Conservation (phyloP, 192 early-diverging fungal species). For the Diversispora epigaea region DNA sequence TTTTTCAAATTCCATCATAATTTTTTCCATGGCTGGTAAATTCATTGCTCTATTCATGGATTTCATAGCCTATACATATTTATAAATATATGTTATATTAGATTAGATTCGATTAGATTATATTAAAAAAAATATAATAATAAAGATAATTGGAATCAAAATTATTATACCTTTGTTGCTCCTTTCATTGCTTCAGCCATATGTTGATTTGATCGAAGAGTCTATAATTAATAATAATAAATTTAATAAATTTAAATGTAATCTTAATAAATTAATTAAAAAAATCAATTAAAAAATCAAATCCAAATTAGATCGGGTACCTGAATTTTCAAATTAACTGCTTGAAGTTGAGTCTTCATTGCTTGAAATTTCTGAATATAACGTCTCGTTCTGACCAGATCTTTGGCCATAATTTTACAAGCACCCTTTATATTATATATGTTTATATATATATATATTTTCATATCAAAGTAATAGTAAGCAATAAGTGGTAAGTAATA, state of each 20-base stretch:
- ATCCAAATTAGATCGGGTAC: constrained; percentile 43
- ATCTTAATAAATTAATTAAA: constrained; percentile 7
- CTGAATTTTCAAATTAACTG: constrained; percentile 83
- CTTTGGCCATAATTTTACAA: constrained; percentile 97
- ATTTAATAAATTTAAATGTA: neutral
- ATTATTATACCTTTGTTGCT: constrained; percentile 71
- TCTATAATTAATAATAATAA: constrained; percentile 50
- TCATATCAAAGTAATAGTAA: too few species aligned
- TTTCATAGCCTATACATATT: constrained; percentile 73
- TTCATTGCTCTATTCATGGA: constrained; percentile 96
- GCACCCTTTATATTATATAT: constrained; percentile 51
- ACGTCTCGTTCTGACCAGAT: constrained; percentile 90
- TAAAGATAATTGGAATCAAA: neutral
- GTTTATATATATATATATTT: too few species aligned
- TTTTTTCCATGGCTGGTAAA: constrained; percentile 88
- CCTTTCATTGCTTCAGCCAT: constrained; percentile 96
- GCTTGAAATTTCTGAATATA: constrained; percentile 96
- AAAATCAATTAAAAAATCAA: neutral
- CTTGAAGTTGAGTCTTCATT: constrained; percentile 94
- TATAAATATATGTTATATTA: neutral
- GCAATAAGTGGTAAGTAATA: too few species aligned
- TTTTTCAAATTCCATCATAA: constrained; percentile 97
- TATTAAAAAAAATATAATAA: constrained; percentile 1
- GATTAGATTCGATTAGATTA: neutral
- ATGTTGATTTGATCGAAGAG: constrained; percentile 89